A percentile compares a stretch with the other conserved stretches of the same genome.
These are phyloP conservation scores for Pichia gijzeniarum DNA, from an alignment of 805 yeast species.

Conservation along the genomic window DNA sequence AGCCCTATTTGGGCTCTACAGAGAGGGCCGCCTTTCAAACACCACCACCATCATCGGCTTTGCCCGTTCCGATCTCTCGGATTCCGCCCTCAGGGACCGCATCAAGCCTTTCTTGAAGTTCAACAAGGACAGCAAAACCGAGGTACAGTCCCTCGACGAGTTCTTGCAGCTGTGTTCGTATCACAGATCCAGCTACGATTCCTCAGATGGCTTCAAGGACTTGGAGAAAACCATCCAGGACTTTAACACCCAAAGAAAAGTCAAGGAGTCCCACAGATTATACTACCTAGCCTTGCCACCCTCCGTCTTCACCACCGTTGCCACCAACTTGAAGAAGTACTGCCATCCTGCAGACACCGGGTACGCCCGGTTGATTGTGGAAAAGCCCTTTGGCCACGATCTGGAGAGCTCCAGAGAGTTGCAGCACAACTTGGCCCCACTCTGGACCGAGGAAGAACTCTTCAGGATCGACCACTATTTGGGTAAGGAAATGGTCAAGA, in stretches of 20 bases:
- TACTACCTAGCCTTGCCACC: constrained; percentile 96
- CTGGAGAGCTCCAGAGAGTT: constrained; percentile 69
- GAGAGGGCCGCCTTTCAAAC: constrained; percentile 70
- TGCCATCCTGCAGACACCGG: constrained; percentile 63
- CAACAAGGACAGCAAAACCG: constrained; percentile 28
- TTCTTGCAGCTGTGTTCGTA: constrained; percentile 66
- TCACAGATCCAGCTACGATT: constrained; percentile 74
- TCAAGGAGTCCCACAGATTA: constrained; percentile 61
- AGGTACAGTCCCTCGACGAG: constrained; percentile 37
- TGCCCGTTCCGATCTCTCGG: constrained; percentile 74
- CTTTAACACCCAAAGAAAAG: constrained; percentile 47
- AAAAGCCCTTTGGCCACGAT: constrained; percentile 97
- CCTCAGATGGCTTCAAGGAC: constrained; percentile 61
- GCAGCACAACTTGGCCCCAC: constrained; percentile 72
- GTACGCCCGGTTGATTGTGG: constrained; percentile 76
- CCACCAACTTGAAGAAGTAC: constrained; percentile 60
- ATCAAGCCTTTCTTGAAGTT: constrained; percentile 54
- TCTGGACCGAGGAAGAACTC: constrained; percentile 85
- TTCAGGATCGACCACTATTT: constrained; percentile 96
- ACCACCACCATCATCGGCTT: constrained; percentile 78
- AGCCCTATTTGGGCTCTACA: constrained; percentile 67
- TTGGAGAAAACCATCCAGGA: constrained; percentile 50
- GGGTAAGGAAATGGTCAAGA: constrained; percentile 98
- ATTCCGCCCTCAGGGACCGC: constrained; percentile 62
- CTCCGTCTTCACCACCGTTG: constrained; percentile 77